Evolutionary conservation across 257 asterid species (phyloP), one percentile per base, ranked within the genome.

Genomic region (Nicotiana otophora): DNA sequence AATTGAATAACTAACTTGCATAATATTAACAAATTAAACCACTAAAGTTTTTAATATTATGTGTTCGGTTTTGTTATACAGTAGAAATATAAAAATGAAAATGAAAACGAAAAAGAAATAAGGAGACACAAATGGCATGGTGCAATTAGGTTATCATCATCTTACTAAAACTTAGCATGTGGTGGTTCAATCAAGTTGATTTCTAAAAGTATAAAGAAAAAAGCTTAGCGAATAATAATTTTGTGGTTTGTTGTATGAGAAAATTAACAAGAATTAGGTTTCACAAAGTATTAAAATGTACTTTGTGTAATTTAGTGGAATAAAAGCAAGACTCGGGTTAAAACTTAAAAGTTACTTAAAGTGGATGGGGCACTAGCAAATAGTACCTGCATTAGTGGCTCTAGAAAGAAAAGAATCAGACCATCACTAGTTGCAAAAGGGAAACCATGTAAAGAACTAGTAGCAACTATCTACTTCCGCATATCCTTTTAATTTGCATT

Each of bases 271-370:
- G 5, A 1, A 74, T 26, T 61, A 5, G 15, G 61, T 14, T 26
- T 31, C 79, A 48, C 61, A 14, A 51, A 74, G 26, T 26, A 74
- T 51, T 23, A 58, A 26, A 74, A 51, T 0, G 9, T 15, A 15
- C 16, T 12, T 23, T 70, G 26, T 46, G 79, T 26, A 5, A 72
- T 72, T 14, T 26, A 85, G 78, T 84, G 85, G 83, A 77, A 84
- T 48, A 81, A 85, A 85, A 81, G 84, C 63, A 80, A 77, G 62
- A 62, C 86, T 90, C 86, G 20, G 81, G 76, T 69, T 88, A 74
- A 82, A 88, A 85, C 88, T 54, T 74, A 86, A 82, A 88, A 85
- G 89, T 54, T 74, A 86, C 83, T 78, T 54, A 82, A 86, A 83
- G 85, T 39, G 64, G 84, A 82, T 85, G 78, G 63, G 23, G 51